Percentiles rank a stretch among this genome's conserved stretches.
phyloP scores from a whole-genome alignment of 805 yeast species.

The Cephaloascus fragrans region DNA sequence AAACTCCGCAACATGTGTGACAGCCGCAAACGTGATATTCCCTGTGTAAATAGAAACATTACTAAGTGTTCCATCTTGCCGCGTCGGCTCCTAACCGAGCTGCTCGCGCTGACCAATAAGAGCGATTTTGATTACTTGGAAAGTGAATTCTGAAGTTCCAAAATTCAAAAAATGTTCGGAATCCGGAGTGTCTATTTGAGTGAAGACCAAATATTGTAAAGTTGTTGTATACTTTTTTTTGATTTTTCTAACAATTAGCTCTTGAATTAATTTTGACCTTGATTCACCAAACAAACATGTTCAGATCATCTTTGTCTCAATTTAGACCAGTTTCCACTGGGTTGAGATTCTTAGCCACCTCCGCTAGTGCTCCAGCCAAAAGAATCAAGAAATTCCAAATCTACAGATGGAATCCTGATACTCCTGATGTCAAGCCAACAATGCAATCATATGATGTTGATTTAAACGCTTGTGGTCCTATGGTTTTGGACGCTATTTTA shows the following conservation, averaged over 20 bases:
- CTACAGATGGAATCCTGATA: constrained; percentile 98
- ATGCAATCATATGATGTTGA: constrained; percentile 80
- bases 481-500: constrained; percentile 90
- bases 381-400: constrained; percentile 78
- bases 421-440: constrained; percentile 84
- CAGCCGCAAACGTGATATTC: too few relatives aligned
- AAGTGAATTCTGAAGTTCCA: not conserved
- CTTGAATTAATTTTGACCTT: not conserved
- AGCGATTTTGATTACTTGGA: not conserved
- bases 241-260: not conserved
- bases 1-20: too few relatives aligned
- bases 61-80: not conserved
- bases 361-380: constrained; percentile 44
- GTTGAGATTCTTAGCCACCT: constrained; percentile 12
- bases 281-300: not conserved
- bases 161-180: too few relatives aligned
- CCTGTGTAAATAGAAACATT: too few relatives aligned
- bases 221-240: too few relatives aligned
- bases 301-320: not conserved
- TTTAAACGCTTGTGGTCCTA: constrained; percentile 90
- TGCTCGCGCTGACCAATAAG: not conserved
- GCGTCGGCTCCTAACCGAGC: not conserved
- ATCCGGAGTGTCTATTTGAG: not conserved
- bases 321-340: not conserved
- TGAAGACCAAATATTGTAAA: not conserved